Percentiles rank a stretch among this genome's conserved stretches.
Evolutionary conservation across 495 filamentous ascomycete species (phyloP).

Genomic region (Bacidia rubella): DNA sequence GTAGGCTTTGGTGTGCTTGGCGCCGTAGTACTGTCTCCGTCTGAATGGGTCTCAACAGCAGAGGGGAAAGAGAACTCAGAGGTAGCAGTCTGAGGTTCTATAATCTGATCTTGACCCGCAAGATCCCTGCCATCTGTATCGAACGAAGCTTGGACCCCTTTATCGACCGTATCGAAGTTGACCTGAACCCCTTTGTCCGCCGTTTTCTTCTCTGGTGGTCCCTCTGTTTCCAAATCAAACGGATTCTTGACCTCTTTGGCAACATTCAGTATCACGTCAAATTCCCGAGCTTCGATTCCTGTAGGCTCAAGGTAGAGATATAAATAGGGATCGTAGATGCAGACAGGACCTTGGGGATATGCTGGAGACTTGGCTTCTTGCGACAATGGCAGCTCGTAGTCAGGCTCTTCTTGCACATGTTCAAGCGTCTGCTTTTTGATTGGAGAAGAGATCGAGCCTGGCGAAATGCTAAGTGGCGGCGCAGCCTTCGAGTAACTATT

Average conservation of each 20-base stretch:
- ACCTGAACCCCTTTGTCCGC: constrained; percentile 6
- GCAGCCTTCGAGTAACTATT: constrained; percentile 23
- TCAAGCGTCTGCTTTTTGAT: constrained; percentile 19
- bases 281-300: constrained; percentile 66
- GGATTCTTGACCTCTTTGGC: constrained; percentile 89
- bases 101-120: constrained; percentile 27
- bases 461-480: constrained; percentile 16
- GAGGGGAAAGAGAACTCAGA: constrained; percentile 60
- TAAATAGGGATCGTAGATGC: constrained; percentile 86
- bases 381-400: constrained; percentile 58
- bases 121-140: neutral
- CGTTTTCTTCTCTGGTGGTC: constrained; percentile 23
- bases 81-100: constrained; percentile 54
- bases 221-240: constrained; percentile 35
- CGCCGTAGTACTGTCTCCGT: constrained; percentile 24
- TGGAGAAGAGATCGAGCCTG: constrained; percentile 15
- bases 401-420: constrained; percentile 54
- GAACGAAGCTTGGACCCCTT: neutral
- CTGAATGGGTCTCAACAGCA: constrained; percentile 44
- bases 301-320: constrained; percentile 87
- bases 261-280: constrained; percentile 91
- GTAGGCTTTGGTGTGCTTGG: constrained; percentile 47
- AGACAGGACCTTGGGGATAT: constrained; percentile 84
- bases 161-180: constrained; percentile 15
- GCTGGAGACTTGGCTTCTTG: constrained; percentile 75